phyloP scores from a whole-genome alignment of 345 rosid genomes.

The Aquilaria sinensis region DNA sequence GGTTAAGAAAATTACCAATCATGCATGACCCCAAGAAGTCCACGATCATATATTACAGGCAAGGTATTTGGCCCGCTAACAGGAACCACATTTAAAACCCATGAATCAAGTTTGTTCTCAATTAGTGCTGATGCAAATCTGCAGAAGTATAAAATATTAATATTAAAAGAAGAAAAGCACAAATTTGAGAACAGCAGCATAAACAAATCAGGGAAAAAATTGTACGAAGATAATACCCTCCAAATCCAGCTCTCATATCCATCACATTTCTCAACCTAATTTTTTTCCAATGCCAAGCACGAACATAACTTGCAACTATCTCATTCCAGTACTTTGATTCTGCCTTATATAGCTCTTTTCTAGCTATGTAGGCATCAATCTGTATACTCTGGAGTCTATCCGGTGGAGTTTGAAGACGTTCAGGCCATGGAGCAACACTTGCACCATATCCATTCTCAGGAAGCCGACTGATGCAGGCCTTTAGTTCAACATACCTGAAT shows the following conservation, averaged over 20 bases:
- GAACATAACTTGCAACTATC: slow-evolving; percentile 64
- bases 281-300: slow-evolving; percentile 77
- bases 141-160: slow-evolving; percentile 11
- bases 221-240: slow-evolving; percentile 55
- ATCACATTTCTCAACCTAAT: slow-evolving; percentile 82
- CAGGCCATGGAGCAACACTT: slow-evolving; percentile 72
- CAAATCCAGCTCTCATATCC: slow-evolving; percentile 97
- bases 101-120: slow-evolving; percentile 60
- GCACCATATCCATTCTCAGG: slow-evolving; percentile 88
- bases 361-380: slow-evolving; percentile 78
- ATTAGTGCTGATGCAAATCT: slow-evolving; percentile 90
- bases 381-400: slow-evolving; percentile 86
- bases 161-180: slow-evolving; percentile 13
- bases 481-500: slow-evolving; percentile 75
- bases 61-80: slow-evolving; percentile 85
- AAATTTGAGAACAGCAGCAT: slow-evolving; percentile 5
- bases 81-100: slow-evolving; percentile 95
- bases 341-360: slow-evolving; percentile 85
- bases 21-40: slow-evolving; percentile 90
- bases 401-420: slow-evolving; percentile 76
- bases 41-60: slow-evolving; percentile 96
- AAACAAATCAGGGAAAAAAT: slow-evolving; percentile 1
- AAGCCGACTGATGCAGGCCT: slow-evolving; percentile 75
- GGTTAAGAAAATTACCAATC: slow-evolving; percentile 64
- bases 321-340: slow-evolving; percentile 92